phyloP scores from a whole-genome alignment of 2,329 filamentous ascomycete genomes.

The Sclerotinia glacialis region DNA sequence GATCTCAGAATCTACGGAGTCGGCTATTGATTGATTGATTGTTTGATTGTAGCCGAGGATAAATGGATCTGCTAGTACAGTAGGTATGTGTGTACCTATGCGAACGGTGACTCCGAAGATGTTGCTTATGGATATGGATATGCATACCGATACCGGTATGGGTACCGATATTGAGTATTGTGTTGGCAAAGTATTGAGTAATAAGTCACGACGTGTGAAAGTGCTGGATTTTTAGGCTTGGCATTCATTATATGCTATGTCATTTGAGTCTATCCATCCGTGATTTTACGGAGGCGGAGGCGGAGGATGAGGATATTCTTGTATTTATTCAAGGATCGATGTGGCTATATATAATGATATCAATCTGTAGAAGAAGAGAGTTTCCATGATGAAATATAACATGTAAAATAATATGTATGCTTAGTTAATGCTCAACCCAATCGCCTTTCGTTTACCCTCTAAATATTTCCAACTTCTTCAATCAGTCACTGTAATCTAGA shows the following conservation, averaged over 20 bases:
- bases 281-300: no score
- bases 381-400: no score
- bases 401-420: not conserved
- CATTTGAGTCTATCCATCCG: no score
- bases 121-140: no score
- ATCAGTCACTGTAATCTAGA: conserved; percentile 1
- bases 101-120: no score
- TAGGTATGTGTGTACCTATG: no score
- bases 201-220: not conserved
- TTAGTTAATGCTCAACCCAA: not conserved
- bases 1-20: no score
- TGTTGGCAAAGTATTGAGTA: not conserved
- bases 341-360: not conserved
- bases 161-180: not conserved
- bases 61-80: no score
- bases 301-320: not conserved
- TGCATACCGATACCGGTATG: no score
- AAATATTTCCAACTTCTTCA: not conserved
- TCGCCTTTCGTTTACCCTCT: not conserved
- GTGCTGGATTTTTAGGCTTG: not conserved
- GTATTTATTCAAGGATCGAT: not conserved
- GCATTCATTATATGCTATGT: not conserved
- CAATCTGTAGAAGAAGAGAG: not conserved
- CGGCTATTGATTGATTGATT: no score
- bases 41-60: no score